Evolutionary conservation across 2,329 filamentous ascomycete genomes (phyloP).

Genomic region (Beauveria scarabaeidicola): DNA sequence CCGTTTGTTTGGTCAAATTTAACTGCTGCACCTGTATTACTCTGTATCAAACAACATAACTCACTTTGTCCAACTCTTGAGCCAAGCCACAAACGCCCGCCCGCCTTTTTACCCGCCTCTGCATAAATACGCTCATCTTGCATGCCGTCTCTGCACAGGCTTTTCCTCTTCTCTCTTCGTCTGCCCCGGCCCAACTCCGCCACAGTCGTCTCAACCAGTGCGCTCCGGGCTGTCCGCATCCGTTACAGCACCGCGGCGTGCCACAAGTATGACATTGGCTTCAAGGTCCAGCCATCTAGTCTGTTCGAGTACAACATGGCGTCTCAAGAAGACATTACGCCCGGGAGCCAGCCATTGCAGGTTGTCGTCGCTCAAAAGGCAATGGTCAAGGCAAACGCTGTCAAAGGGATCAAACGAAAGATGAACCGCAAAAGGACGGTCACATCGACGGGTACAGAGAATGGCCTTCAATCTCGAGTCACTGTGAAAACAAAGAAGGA

Average conservation of each 20-base stretch:
- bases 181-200: background rate
- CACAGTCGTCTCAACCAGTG: background rate
- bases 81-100: background rate
- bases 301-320: background rate
- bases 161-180: background rate
- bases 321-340: background rate
- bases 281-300: background rate
- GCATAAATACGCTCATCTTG: background rate
- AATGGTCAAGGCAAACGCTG: background rate
- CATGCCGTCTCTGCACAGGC: background rate
- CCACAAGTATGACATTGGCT: background rate
- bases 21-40: no score
- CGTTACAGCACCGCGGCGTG: background rate
- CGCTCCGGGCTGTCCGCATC: background rate
- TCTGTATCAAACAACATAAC: no score
- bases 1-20: no score
- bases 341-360: background rate
- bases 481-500: background rate
- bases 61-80: background rate
- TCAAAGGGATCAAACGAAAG: background rate
- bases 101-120: background rate
- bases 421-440: background rate
- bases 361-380: background rate
- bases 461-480: background rate
- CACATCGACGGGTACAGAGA: background rate